Evolutionary conservation across 306 rosid species (phyloP).

Genomic region (Cyamopsis tetragonoloba): DNA sequence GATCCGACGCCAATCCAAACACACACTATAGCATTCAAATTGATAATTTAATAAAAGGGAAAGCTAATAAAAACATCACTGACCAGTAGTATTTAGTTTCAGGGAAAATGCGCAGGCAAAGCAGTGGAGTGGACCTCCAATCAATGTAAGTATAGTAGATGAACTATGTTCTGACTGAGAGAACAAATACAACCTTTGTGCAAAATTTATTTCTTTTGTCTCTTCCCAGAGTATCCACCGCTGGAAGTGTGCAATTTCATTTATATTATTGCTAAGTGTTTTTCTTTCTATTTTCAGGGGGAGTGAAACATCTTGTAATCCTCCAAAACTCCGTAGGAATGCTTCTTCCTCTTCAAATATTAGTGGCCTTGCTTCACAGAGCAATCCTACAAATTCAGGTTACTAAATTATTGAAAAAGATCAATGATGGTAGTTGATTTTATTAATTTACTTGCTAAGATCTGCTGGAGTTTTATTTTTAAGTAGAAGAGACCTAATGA

Average conservation of each 20-base stretch:
- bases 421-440: neutral
- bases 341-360: slow-evolving; percentile 86
- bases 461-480: neutral
- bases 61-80: slow-evolving; percentile 2
- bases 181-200: neutral
- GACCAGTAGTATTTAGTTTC: slow-evolving; percentile 24
- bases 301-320: slow-evolving; percentile 42
- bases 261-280: neutral
- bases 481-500: neutral
- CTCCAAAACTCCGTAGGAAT: slow-evolving; percentile 72
- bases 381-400: slow-evolving; percentile 58
- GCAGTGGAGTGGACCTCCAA: slow-evolving; percentile 65
- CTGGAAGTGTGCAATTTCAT: no score
- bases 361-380: slow-evolving; percentile 48
- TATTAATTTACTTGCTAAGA: neutral
- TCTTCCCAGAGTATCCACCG: no score
- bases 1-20: no score
- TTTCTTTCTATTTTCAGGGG: slow-evolving; percentile 43
- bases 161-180: neutral
- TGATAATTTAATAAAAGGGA: neutral
- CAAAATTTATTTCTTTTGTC: no score
- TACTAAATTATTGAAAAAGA: neutral
- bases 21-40: no score
- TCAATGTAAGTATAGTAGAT: slow-evolving; percentile 47
- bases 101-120: slow-evolving; percentile 64